phyloP scores from a whole-genome alignment of 257 asterid species.

The Anisodus tanguticus region DNA sequence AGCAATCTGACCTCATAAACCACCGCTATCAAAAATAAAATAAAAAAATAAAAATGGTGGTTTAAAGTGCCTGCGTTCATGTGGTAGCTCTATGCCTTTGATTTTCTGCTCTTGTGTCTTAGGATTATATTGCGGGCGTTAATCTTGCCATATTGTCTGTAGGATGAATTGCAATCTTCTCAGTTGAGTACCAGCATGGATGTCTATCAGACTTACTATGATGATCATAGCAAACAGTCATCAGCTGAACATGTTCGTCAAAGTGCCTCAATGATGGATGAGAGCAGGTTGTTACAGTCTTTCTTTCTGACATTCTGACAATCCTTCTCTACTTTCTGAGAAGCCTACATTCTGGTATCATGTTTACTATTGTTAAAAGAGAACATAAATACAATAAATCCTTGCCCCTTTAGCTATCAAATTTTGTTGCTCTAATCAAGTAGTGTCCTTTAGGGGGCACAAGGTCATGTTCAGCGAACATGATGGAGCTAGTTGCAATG shows the following conservation, averaged over 20 bases:
- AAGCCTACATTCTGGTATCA: background rate
- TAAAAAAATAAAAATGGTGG: background rate
- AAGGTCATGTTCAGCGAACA: slow-evolving; percentile 51
- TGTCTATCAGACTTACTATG: slow-evolving; percentile 46
- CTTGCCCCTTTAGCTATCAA: background rate
- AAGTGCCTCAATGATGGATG: slow-evolving; percentile 43
- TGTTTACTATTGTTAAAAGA: background rate
- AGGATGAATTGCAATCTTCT: slow-evolving; percentile 63
- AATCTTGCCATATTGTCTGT: slow-evolving; percentile 28
- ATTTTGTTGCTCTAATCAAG: slow-evolving; percentile 21
- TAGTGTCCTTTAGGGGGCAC: slow-evolving; percentile 48
- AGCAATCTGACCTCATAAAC: background rate
- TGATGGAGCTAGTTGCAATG: slow-evolving; percentile 46
- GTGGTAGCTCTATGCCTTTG: background rate
- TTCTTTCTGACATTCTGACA: background rate
- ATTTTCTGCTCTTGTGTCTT: background rate
- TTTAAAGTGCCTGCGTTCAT: background rate
- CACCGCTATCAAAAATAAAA: background rate
- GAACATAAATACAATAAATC: background rate
- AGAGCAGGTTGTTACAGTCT: slow-evolving; percentile 54
- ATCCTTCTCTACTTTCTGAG: slow-evolving; percentile 20
- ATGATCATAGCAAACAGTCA: slow-evolving; percentile 49
- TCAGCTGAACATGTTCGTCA: slow-evolving; percentile 52
- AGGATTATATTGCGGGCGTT: background rate
- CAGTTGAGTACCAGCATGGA: slow-evolving; percentile 47